Conservation (phyloP, 306 rosid species). For the Cicer cuneatum region DNA sequence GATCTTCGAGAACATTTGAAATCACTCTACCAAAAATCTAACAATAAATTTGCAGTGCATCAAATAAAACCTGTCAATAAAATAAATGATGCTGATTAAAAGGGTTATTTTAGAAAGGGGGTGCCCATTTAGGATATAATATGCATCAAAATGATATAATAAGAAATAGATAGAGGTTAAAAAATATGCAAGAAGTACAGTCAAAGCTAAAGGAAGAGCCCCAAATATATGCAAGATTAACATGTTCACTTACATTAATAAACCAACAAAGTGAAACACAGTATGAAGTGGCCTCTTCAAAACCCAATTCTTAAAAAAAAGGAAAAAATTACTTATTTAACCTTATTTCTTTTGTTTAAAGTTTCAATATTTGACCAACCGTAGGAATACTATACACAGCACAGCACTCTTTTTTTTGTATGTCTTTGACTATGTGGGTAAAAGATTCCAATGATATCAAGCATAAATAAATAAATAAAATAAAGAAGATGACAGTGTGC, state of each 20-base stretch:
- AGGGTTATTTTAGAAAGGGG: conserved; percentile 10
- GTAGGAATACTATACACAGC: conserved; percentile 3
- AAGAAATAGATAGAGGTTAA: not conserved
- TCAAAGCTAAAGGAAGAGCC: conserved; percentile 30
- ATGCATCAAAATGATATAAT: conserved; percentile 27
- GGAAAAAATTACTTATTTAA: conserved; percentile 28
- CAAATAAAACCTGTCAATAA: conserved; percentile 31
- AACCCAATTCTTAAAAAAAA: conserved; percentile 1
- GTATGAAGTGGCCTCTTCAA: conserved; percentile 29
- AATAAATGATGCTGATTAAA: not conserved
- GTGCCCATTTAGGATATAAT: not conserved
- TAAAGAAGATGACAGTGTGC: conserved; percentile 32
- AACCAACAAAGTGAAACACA: conserved; percentile 8
- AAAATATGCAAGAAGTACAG: conserved; percentile 21
- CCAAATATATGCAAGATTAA: conserved; percentile 23
- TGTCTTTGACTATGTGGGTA: conserved; percentile 18
- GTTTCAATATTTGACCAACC: conserved; percentile 36
- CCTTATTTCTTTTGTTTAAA: conserved; percentile 31
- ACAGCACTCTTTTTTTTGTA: conserved; percentile 14
- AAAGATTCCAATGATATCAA: conserved; percentile 24
- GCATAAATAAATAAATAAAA: not conserved
- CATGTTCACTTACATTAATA: not conserved
- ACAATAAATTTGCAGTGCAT: conserved; percentile 39
- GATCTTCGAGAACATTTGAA: conserved; percentile 31
- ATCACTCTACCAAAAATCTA: conserved; percentile 30